Percentiles rank a stretch among this genome's conserved stretches.
These are phyloP conservation scores for Annulohypoxylon maeteangense DNA, from an alignment of 495 filamentous ascomycete species.

Conservation along the genomic window DNA sequence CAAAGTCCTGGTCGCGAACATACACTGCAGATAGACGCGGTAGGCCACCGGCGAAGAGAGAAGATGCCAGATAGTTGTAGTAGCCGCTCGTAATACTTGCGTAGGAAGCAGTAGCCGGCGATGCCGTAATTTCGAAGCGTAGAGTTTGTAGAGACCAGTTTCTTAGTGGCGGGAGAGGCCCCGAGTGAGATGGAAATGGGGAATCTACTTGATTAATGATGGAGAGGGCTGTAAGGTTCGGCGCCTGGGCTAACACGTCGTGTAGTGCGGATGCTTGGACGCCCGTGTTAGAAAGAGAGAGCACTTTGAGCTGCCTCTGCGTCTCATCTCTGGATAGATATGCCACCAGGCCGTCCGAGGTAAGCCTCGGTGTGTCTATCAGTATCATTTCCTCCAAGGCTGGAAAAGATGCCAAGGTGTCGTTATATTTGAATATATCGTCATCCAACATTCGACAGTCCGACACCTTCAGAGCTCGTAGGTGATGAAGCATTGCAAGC, in stretches of 20 bases:
- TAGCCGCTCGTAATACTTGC: slow-evolving; percentile 73
- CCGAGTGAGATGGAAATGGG: slow-evolving; percentile 66
- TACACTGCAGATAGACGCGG: slow-evolving; percentile 80
- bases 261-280: slow-evolving; percentile 71
- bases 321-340: slow-evolving; percentile 66
- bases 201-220: slow-evolving; percentile 73
- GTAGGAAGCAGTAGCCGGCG: slow-evolving; percentile 63
- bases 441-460: slow-evolving; percentile 78
- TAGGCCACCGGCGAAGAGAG: slow-evolving; percentile 77
- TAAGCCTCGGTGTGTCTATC: slow-evolving; percentile 73
- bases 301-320: slow-evolving; percentile 63
- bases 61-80: slow-evolving; percentile 86
- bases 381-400: slow-evolving; percentile 74
- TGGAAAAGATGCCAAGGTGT: slow-evolving; percentile 73
- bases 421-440: slow-evolving; percentile 70
- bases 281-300: slow-evolving; percentile 75
- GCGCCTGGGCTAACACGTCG: slow-evolving; percentile 69
- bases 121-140: slow-evolving; percentile 83
- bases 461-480: slow-evolving; percentile 78
- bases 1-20: slow-evolving; percentile 84
- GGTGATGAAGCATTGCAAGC: slow-evolving; percentile 69
- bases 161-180: slow-evolving; percentile 68
- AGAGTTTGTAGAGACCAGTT: slow-evolving; percentile 74
- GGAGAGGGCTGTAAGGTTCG: slow-evolving; percentile 70
- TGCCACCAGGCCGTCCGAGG: slow-evolving; percentile 70